phyloP scores from a whole-genome alignment of 768 basidiomycete genomes.

The Suillus fuscotomentosus region DNA sequence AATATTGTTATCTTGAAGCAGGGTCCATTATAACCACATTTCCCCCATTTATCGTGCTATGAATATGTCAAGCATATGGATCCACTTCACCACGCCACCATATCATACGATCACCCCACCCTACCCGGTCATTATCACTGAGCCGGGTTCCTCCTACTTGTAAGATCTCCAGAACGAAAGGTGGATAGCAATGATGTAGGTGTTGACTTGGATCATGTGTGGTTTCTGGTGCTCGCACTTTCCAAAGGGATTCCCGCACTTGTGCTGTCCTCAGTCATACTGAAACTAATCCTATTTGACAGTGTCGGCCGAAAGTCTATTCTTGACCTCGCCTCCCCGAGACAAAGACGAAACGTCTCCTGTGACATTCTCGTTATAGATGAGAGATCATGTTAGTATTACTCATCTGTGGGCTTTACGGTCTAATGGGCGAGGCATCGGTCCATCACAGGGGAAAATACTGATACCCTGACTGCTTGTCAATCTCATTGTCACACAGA shows the following conservation, averaged over 20 bases:
- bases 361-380: not conserved
- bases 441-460: not conserved
- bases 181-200: not conserved
- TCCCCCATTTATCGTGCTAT: not conserved
- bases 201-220: not conserved
- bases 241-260: not conserved
- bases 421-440: not conserved
- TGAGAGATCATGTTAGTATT: not conserved
- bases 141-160: not conserved
- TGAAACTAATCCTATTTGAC: not conserved
- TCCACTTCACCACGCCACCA: not conserved
- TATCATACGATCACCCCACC: not conserved
- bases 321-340: not conserved
- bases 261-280: not conserved
- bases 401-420: not conserved
- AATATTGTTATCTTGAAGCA: not conserved
- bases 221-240: not conserved
- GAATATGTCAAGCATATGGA: too few relatives aligned
- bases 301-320: conserved; percentile 2
- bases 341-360: not conserved
- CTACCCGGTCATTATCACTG: not conserved
- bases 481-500: not conserved
- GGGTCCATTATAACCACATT: not conserved
- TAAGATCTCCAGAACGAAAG: too few relatives aligned
- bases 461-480: not conserved